These are phyloP conservation scores for Capsella bursapastoris DNA, from an alignment of 345 rosid species.

Conservation along the genomic window DNA sequence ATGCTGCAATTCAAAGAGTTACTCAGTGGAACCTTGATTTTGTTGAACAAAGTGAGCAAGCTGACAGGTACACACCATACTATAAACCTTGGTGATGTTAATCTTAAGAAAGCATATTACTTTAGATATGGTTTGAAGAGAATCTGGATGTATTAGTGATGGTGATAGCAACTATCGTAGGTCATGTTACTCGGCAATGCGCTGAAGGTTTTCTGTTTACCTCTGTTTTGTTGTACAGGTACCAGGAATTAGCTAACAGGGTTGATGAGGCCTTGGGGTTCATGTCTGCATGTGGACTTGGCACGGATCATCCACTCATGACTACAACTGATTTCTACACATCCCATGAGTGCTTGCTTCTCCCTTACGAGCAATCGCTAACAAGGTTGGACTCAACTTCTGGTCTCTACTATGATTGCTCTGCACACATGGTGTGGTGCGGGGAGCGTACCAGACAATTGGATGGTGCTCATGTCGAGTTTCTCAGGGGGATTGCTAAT, in stretches of 20 bases:
- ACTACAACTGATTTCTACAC: constrained; percentile 72
- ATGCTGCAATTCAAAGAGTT: constrained; percentile 70
- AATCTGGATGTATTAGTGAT: constrained; percentile 1
- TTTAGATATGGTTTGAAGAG: neutral
- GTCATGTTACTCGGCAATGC: neutral
- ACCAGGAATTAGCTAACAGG: constrained; percentile 57
- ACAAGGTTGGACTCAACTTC: constrained; percentile 67
- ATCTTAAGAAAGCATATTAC: neutral
- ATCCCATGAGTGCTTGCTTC: constrained; percentile 66
- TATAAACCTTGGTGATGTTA: neutral
- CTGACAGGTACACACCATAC: constrained; percentile 51
- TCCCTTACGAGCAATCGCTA: constrained; percentile 68
- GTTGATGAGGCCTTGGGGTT: constrained; percentile 75
- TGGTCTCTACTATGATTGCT: constrained; percentile 61
- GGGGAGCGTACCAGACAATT: constrained; percentile 68
- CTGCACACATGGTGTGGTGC: constrained; percentile 72
- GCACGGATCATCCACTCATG: constrained; percentile 63
- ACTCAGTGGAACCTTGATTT: constrained; percentile 74
- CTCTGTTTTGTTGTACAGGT: constrained; percentile 43
- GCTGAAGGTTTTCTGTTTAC: constrained; percentile 11
- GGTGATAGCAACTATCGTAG: neutral
- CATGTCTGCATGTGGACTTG: constrained; percentile 69
- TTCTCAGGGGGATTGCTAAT: constrained; percentile 65
- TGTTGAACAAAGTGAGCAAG: constrained; percentile 61
- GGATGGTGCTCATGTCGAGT: constrained; percentile 71